phyloP scores from a whole-genome alignment of 371 early-diverging fungal species.

The Mucor circinelloides region DNA sequence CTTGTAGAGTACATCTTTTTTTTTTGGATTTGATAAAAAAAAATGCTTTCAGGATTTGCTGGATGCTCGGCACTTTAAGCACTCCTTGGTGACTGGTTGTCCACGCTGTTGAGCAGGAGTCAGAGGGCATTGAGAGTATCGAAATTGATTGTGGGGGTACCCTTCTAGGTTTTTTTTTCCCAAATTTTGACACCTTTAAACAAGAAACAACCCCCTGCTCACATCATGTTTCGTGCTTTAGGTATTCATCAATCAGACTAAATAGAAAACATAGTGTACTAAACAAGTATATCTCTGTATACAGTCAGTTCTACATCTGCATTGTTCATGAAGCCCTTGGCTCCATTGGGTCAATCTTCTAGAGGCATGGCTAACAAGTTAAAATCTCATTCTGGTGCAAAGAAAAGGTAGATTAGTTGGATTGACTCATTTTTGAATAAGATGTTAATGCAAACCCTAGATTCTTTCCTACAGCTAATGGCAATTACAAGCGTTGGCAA shows the following conservation, averaged over 20 bases:
- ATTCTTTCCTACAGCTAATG: conserved; percentile 48
- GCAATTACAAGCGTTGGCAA: conserved; percentile 55
- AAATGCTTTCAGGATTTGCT: not conserved
- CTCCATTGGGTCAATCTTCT: conserved; percentile 37
- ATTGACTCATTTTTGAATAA: not conserved
- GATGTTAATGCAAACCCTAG: conserved; percentile 12
- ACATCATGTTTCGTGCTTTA: conserved; percentile 22
- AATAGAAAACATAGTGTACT: not conserved
- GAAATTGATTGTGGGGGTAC: not conserved
- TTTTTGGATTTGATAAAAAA: not conserved
- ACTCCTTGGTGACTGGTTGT: not conserved
- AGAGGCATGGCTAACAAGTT: conserved; percentile 49
- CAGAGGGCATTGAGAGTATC: not conserved
- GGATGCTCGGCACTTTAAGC: not conserved
- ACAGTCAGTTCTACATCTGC: conserved; percentile 18
- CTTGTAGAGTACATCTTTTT: not conserved
- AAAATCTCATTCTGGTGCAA: conserved; percentile 56
- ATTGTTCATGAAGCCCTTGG: conserved; percentile 21
- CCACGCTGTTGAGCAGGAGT: not conserved
- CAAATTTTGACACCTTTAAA: not conserved
- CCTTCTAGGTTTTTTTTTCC: not conserved
- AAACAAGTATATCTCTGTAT: not conserved
- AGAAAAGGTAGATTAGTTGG: conserved; percentile 37
- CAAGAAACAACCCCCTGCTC: conserved; percentile 5
- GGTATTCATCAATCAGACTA: conserved; percentile 2